These are phyloP conservation scores for Ehretia macrophylla DNA, from an alignment of 257 asterid genomes.

Conservation along the genomic window DNA sequence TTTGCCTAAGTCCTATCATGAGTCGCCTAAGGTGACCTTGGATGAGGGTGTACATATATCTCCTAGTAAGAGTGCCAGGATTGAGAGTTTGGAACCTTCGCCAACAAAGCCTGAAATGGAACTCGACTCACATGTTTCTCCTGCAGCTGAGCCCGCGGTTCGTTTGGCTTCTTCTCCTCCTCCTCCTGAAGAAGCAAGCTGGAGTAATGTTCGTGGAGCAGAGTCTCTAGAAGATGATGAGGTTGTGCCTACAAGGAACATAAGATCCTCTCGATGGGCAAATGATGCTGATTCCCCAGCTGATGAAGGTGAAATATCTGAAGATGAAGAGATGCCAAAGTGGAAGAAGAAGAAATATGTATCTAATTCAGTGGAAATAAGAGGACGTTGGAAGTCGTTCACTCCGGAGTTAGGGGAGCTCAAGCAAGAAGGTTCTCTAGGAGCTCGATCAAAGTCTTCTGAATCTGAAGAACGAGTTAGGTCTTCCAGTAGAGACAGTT, in stretches of 20 bases:
- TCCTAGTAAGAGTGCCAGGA: conserved; percentile 15
- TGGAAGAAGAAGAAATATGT: conserved; percentile 34
- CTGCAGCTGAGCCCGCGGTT: conserved; percentile 26
- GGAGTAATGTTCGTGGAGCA: conserved; percentile 15
- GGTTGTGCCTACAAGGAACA: conserved; percentile 39
- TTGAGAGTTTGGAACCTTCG: conserved; percentile 26
- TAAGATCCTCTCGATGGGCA: conserved; percentile 84
- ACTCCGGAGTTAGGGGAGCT: conserved; percentile 61
- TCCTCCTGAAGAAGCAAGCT: conserved; percentile 26
- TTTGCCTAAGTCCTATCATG: conserved; percentile 15
- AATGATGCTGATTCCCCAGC: conserved; percentile 63
- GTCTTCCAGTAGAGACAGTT: conserved; percentile 65
- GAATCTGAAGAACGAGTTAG: conserved; percentile 56
- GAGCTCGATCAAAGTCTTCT: conserved; percentile 47
- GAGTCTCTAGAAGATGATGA: conserved; percentile 47
- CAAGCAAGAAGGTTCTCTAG: conserved; percentile 48
- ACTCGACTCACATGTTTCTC: conserved; percentile 9
- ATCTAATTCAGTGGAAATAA: conserved; percentile 40
- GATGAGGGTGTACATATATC: conserved; percentile 23
- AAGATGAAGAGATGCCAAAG: conserved; percentile 37
- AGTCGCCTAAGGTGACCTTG: conserved; percentile 13
- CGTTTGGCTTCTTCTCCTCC: conserved; percentile 26
- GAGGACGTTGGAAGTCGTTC: conserved; percentile 37
- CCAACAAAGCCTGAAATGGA: conserved; percentile 25
- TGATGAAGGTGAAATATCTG: conserved; percentile 72